Base-by-base conservation (phyloP, 768 basidiomycete genomes). In the Pulveroboletus sp. region DNA sequence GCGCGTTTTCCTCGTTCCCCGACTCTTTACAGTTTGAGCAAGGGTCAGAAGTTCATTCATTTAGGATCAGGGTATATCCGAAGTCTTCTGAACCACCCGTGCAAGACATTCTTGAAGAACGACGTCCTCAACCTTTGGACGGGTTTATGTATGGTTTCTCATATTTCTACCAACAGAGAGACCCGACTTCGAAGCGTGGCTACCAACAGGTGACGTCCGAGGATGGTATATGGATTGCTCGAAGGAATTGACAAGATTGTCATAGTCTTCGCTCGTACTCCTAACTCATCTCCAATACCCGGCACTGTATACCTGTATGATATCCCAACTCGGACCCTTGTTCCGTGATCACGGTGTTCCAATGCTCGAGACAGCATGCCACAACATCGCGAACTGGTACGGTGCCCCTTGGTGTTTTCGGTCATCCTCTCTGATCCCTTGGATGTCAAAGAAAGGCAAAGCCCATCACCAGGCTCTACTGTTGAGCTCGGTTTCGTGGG, bases 1-100 rank as follows among this genome's bases (percentile, higher is more conserved):
- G 93, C 48, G 89, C 93, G 2, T 97, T 97, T 66, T 89, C 88
- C 7, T 83, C 91, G 1, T 93, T 97, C 60, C 93, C 93, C 0
- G 93, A 97, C 62, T 92, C 92, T 0, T 70, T 83, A 2, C 83
- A 89, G 48, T 91, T 91, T 50, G 83, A 89, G 40, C 84, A 94
- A 63, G 92, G 92, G 6, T 82, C 83, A 0, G 83, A 89, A 61
- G 75, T 78, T 1, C 92, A 95, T 66, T 92, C 89, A 0, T 95
- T 95, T 71, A 83, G 93, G 43, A 80, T 95, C 46, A 81, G 89
- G 43, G 76, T 77, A 59, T 73, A 76, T 45, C 57, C 67, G 6
- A 48, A 54, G 33, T 54, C 68, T 0, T 13, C 54, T 9, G 50
- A 57, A 47, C 51, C 49, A 51, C 64, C 33, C 43, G 40, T 18